These are phyloP conservation scores for Hypoxylon sp. DNA, from an alignment of 2,329 filamentous ascomycete species.

Conservation along the genomic window DNA sequence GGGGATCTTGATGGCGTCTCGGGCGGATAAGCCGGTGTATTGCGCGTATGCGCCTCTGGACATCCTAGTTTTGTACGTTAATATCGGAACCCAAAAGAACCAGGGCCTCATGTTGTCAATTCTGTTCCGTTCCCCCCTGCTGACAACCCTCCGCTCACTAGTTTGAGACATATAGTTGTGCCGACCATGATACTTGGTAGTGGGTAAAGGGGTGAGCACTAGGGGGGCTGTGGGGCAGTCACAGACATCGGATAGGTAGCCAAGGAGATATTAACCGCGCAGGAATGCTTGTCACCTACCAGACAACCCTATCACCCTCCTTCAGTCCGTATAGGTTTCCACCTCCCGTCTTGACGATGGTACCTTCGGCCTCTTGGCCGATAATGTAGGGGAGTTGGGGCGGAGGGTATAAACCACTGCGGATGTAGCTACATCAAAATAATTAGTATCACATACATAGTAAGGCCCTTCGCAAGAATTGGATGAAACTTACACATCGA, in stretches of 20 bases:
- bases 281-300: too few relatives aligned
- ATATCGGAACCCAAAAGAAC: too few relatives aligned
- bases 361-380: slow-evolving; percentile 81
- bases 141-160: too few relatives aligned
- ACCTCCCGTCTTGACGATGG: slow-evolving; percentile 68
- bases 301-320: slow-evolving; percentile 76
- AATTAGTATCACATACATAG: slow-evolving; percentile 4
- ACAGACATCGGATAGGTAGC: too few relatives aligned
- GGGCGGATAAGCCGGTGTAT: slow-evolving; percentile 62
- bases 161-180: too few relatives aligned
- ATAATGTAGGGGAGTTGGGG: slow-evolving; percentile 76
- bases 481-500: slow-evolving; percentile 71
- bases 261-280: too few relatives aligned
- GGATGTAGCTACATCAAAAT: slow-evolving; percentile 73
- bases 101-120: too few relatives aligned
- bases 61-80: slow-evolving; percentile 51
- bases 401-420: slow-evolving; percentile 79
- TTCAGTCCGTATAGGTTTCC: slow-evolving; percentile 63
- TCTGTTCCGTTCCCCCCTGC: too few relatives aligned
- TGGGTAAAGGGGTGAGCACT: too few relatives aligned
- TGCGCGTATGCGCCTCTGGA: slow-evolving; percentile 62
- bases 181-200: too few relatives aligned
- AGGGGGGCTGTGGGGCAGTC: too few relatives aligned
- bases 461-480: background rate
- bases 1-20: slow-evolving; percentile 70